phyloP scores from a whole-genome alignment of 495 filamentous ascomycete genomes.

The Usnea hakonensis region DNA sequence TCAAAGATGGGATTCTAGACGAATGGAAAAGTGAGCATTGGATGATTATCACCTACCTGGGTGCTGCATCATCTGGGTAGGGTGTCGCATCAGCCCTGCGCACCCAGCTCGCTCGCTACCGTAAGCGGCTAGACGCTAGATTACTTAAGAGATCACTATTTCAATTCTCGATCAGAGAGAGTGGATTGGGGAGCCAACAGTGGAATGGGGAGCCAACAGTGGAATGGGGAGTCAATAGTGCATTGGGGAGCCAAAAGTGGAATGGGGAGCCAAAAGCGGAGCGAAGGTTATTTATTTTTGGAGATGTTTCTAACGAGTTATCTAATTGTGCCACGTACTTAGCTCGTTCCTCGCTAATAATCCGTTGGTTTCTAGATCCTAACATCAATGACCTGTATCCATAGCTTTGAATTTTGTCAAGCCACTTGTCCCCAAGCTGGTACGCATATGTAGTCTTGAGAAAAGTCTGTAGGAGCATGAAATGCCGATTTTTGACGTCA shows the following conservation, averaged over 20 bases:
- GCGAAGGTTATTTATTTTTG: slow-evolving; percentile 3
- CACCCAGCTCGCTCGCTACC: neutral
- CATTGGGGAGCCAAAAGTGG: too few species aligned
- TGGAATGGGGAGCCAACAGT: too few species aligned
- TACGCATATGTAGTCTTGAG: slow-evolving; percentile 2
- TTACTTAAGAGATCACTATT: too few species aligned
- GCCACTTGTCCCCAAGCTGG: neutral
- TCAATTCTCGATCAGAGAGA: too few species aligned
- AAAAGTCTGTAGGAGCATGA: slow-evolving; percentile 2
- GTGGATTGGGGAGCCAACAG: neutral
- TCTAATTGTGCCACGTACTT: too few species aligned
- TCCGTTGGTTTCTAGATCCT: slow-evolving; percentile 5
- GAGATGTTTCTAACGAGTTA: slow-evolving; percentile 3
- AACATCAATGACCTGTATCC: slow-evolving; percentile 8
- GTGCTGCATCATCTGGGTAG: neutral
- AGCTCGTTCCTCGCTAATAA: too few species aligned
- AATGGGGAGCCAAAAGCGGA: slow-evolving; percentile 6
- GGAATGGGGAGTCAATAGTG: too few species aligned
- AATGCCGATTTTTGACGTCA: slow-evolving; percentile 7
- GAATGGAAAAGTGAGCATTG: neutral
- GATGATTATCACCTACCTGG: too few species aligned
- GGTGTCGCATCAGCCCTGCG: neutral
- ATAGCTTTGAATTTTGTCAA: slow-evolving; percentile 1
- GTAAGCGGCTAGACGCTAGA: too few species aligned
- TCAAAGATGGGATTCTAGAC: neutral